Evolutionary conservation across 306 rosid species (phyloP).

Genomic region (Dryas drummondii): DNA sequence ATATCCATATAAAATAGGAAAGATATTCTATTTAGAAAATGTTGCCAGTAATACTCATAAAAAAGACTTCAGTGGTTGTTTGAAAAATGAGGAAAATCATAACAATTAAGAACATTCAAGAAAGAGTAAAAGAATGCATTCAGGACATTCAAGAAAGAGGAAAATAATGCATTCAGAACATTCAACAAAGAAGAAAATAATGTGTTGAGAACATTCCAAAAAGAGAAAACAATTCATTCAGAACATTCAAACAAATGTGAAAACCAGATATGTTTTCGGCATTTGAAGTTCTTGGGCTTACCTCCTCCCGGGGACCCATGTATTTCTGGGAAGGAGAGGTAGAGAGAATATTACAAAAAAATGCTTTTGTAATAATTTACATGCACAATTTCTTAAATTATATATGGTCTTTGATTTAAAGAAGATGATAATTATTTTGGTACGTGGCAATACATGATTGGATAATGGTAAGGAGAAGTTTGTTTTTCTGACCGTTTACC

Average conservation of each 20-base stretch:
- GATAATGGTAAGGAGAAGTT: slow-evolving; percentile 7
- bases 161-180: not conserved
- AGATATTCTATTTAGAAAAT: too few species aligned
- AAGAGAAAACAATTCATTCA: not conserved
- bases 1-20: not conserved
- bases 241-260: not conserved
- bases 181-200: not conserved
- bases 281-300: slow-evolving; percentile 1
- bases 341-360: slow-evolving; percentile 3
- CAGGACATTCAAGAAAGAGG: not conserved
- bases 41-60: too few species aligned
- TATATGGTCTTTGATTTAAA: slow-evolving; percentile 10
- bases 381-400: slow-evolving; percentile 13
- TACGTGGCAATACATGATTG: slow-evolving; percentile 21
- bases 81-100: too few species aligned
- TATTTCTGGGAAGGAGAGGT: slow-evolving; percentile 29
- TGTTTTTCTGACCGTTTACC: slow-evolving; percentile 12
- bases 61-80: too few species aligned
- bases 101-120: not conserved
- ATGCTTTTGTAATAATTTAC: slow-evolving; percentile 14
- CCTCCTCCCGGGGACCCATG: slow-evolving; percentile 44
- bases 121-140: not conserved
- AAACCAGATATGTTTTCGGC: not conserved
- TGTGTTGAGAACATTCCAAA: not conserved
- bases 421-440: not conserved